A percentile compares a stretch with the other conserved stretches of the same genome.
Conservation (phyloP, 306 rosid genomes). For the Pueraria montana region DNA sequence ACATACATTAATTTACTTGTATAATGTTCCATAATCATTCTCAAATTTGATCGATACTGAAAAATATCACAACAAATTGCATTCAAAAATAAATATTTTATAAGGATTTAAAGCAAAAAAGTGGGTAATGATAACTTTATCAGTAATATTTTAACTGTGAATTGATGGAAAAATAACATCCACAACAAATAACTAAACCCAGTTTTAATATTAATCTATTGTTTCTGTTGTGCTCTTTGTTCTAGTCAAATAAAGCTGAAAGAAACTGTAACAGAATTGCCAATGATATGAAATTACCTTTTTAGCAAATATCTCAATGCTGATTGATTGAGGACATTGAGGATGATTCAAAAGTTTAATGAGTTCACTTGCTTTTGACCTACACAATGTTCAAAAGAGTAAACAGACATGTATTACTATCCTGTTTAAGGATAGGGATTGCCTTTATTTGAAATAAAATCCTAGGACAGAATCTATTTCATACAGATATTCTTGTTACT, state of each 20-base stretch:
- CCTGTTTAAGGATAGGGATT: conserved; percentile 35
- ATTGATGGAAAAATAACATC: conserved; percentile 3
- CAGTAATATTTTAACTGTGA: conserved; percentile 3
- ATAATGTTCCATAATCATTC: background rate
- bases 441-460: conserved; percentile 28
- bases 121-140: conserved; percentile 4
- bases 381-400: conserved; percentile 57
- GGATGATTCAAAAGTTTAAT: conserved; percentile 65
- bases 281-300: conserved; percentile 60
- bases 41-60: conserved; percentile 21
- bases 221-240: conserved; percentile 19
- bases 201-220: conserved; percentile 38
- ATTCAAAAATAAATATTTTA: background rate
- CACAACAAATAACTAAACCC: conserved; percentile 26
- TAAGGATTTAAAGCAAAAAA: conserved; percentile 10
- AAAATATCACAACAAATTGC: conserved; percentile 12
- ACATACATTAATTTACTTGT: background rate
- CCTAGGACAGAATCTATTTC: conserved; percentile 13
- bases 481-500: conserved; percentile 7
- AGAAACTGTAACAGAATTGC: conserved; percentile 13
- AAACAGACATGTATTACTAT: conserved; percentile 19
- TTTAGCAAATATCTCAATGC: conserved; percentile 74
- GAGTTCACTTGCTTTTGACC: conserved; percentile 76
- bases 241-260: conserved; percentile 24
- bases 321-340: conserved; percentile 72